phyloP scores from a whole-genome alignment of 192 early-diverging fungal genomes.

The Coemansia sp. region DNA sequence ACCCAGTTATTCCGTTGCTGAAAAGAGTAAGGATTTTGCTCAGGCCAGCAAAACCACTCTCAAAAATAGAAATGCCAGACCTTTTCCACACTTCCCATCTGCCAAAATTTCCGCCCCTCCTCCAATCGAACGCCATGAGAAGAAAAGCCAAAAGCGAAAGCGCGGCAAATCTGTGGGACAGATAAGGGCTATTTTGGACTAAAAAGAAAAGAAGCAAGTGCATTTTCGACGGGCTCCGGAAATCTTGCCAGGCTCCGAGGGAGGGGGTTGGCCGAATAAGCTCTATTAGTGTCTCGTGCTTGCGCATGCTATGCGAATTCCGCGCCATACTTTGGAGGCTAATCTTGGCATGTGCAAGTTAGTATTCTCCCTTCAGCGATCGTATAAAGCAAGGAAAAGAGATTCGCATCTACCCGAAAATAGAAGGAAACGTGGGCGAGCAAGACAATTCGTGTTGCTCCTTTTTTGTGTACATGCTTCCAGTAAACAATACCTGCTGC shows the following conservation, averaged over 20 bases:
- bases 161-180: constrained; percentile 3
- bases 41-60: not conserved
- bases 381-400: not conserved
- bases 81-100: not conserved
- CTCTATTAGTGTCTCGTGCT: not conserved
- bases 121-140: not conserved
- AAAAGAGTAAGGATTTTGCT: not conserved
- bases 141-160: not conserved
- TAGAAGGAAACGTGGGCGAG: not conserved
- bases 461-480: not conserved
- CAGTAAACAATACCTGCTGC: not conserved
- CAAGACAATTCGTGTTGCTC: not conserved
- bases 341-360: not conserved
- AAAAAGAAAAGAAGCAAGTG: no score
- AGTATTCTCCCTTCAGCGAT: not conserved
- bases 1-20: not conserved
- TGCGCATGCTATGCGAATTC: constrained; percentile 1
- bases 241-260: no score
- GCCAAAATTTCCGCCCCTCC: not conserved
- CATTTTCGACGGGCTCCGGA: no score
- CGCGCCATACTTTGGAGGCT: not conserved
- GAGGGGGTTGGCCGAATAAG: no score
- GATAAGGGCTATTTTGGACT: no score
- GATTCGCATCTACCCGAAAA: constrained; percentile 6
- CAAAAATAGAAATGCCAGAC: not conserved